Evolutionary conservation across 352 stramenopile species (phyloP).

Genomic region (Aphanomyces euteiches): DNA sequence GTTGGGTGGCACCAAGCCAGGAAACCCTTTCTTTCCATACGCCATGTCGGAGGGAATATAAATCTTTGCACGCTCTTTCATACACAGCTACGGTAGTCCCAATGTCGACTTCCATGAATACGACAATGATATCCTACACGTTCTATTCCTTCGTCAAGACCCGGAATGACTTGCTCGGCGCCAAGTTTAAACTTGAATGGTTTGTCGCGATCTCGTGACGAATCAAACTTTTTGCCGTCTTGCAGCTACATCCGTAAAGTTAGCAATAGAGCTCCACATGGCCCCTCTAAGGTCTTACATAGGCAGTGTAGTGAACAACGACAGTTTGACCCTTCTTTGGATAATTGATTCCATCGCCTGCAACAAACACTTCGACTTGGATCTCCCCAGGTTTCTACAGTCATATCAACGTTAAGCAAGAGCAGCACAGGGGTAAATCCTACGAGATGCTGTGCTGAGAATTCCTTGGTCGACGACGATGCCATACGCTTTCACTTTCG

Average conservation of each 20-base stretch:
- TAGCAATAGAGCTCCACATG: neutral
- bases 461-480: constrained; percentile 7
- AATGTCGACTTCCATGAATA: neutral
- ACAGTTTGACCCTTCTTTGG: constrained; percentile 83
- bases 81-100: constrained; percentile 47
- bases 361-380: constrained; percentile 85
- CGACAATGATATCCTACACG: constrained; percentile 24
- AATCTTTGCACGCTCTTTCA: constrained; percentile 83
- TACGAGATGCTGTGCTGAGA: constrained; percentile 20
- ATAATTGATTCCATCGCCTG: constrained; percentile 88
- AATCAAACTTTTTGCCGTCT: constrained; percentile 41
- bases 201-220: constrained; percentile 69
- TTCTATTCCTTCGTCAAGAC: constrained; percentile 78
- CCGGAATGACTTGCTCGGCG: constrained; percentile 84
- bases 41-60: constrained; percentile 83
- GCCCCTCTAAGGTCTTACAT: constrained; percentile 40
- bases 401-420: neutral
- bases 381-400: constrained; percentile 62
- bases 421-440: neutral
- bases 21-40: constrained; percentile 82
- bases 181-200: constrained; percentile 89
- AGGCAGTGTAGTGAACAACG: constrained; percentile 85
- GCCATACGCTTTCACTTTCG: neutral
- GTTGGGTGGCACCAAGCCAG: constrained; percentile 86
- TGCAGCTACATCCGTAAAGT: constrained; percentile 27